phyloP scores from a whole-genome alignment of 768 basidiomycete genomes.

The Kwoniella pini region DNA sequence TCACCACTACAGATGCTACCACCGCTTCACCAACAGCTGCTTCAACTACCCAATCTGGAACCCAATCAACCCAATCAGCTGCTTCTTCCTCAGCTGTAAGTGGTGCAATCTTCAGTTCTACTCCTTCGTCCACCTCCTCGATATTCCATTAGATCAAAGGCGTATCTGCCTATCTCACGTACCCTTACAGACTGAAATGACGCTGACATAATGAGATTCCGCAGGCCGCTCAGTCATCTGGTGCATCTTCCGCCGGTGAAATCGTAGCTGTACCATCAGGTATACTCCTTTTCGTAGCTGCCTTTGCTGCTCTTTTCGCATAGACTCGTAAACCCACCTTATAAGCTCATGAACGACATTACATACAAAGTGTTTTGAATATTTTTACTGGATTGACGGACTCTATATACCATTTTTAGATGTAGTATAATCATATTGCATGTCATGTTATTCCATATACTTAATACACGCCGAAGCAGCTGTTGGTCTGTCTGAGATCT shows the following conservation, averaged over 20 bases:
- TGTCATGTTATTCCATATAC: too few relatives aligned
- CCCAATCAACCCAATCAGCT: background rate
- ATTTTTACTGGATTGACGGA: too few relatives aligned
- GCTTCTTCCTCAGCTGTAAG: slow-evolving; percentile 13
- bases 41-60: slow-evolving; percentile 1
- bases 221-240: slow-evolving; percentile 3
- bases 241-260: background rate
- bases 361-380: too few relatives aligned
- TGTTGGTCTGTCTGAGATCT: too few relatives aligned
- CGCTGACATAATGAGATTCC: background rate
- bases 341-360: too few relatives aligned
- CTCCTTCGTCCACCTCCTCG: background rate
- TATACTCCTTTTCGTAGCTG: background rate
- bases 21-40: slow-evolving; percentile 18
- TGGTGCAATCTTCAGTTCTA: background rate
- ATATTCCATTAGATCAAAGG: too few relatives aligned
- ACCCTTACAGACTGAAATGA: too few relatives aligned
- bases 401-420: background rate
- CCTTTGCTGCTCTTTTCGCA: background rate
- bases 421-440: slow-evolving; percentile 1
- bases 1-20: slow-evolving; percentile 17
- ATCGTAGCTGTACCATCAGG: background rate
- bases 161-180: too few relatives aligned
- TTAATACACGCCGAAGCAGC: too few relatives aligned
- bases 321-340: too few relatives aligned